These are phyloP conservation scores for Russula vinacea DNA, from an alignment of 768 basidiomycete species.

Conservation along the genomic window DNA sequence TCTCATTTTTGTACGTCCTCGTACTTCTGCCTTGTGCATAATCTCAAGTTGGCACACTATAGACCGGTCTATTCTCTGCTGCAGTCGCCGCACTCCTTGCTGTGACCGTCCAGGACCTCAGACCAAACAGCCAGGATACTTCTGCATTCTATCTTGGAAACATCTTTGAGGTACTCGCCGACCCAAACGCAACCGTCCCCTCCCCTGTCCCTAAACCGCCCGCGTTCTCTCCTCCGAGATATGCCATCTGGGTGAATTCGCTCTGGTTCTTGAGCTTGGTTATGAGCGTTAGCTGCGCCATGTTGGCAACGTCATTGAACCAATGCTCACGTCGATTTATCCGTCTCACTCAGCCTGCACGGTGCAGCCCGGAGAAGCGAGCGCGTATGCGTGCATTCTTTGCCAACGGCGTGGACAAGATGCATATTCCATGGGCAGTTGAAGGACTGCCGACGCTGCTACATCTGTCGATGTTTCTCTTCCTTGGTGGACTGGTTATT, in stretches of 20 bases:
- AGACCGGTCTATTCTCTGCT: conserved; percentile 8
- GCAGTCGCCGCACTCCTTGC: background rate
- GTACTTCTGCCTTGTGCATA: background rate
- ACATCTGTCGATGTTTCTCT: background rate
- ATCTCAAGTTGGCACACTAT: background rate
- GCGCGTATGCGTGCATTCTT: conserved; percentile 12
- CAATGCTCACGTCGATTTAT: background rate
- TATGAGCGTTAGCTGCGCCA: background rate
- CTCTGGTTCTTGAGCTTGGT: conserved; percentile 18
- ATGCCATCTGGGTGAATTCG: conserved; percentile 4
- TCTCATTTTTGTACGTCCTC: background rate
- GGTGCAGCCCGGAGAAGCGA: conserved; percentile 4
- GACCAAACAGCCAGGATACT: background rate
- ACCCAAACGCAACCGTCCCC: background rate
- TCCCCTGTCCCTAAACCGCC: background rate
- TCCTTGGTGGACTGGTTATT: background rate
- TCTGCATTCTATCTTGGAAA: conserved; percentile 1
- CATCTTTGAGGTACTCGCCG: background rate
- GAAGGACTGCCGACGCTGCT: background rate
- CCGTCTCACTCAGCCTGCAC: background rate
- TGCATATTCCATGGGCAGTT: background rate
- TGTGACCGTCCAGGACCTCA: background rate
- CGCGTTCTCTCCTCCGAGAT: background rate
- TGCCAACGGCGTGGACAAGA: background rate
- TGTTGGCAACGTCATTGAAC: conserved; percentile 7